A percentile compares a stretch with the other conserved stretches of the same genome.
These are phyloP conservation scores for Russula earlei DNA, from an alignment of 768 basidiomycete genomes.

Conservation along the genomic window DNA sequence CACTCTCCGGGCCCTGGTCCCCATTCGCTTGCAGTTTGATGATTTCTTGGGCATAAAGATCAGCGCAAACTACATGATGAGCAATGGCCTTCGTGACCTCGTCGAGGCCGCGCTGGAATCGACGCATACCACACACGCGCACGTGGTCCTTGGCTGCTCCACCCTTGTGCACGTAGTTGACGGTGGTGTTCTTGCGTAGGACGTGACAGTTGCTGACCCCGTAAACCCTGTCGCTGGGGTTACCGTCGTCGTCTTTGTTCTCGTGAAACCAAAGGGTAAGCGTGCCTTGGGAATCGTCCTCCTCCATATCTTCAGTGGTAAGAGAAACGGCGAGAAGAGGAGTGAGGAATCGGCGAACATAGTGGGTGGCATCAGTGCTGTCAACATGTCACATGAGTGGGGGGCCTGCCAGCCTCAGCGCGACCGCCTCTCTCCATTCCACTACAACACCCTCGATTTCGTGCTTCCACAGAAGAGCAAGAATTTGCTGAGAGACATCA, in stretches of 20 bases:
- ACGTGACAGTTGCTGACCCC: slow-evolving; percentile 28
- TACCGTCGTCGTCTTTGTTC: slow-evolving; percentile 18
- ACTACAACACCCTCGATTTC: background rate
- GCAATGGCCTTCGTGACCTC: background rate
- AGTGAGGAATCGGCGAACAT: background rate
- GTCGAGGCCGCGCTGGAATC: background rate
- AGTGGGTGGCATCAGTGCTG: background rate
- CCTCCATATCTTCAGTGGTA: background rate
- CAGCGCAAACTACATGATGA: background rate
- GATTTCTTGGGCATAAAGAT: background rate
- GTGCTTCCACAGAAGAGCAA: background rate
- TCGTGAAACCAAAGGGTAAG: background rate
- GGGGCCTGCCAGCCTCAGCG: background rate
- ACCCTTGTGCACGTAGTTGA: slow-evolving; percentile 7
- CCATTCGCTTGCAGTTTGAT: background rate
- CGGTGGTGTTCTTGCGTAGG: slow-evolving; percentile 22
- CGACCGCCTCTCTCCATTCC: background rate
- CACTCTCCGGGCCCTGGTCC: background rate
- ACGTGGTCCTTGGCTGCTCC: background rate
- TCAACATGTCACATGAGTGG: background rate
- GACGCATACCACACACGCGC: background rate
- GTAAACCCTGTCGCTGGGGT: slow-evolving; percentile 23
- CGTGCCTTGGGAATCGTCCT: background rate
- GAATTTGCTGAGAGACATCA: slow-evolving; percentile 20
- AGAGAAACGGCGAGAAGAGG: background rate